Base-by-base conservation (phyloP, 208 protist species). In the Strigomonas oncopelti region DNA sequence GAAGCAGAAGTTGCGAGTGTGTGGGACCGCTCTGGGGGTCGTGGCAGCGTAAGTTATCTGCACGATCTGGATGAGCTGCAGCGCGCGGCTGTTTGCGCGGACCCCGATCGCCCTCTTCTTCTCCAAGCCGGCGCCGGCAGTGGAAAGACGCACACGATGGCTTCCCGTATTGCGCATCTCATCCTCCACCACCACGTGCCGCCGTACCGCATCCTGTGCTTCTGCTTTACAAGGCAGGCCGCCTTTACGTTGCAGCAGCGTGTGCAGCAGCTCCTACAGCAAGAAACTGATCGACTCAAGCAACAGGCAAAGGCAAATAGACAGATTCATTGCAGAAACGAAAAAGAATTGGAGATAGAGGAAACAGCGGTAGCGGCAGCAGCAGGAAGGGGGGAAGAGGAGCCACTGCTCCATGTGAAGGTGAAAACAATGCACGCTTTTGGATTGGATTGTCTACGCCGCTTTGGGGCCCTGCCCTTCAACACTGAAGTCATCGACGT, bases 121-220 rank as follows among this genome's bases (percentile, higher is more conserved):
- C 65, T 96, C 1, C 73, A 89, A 34, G 90, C 90, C 7, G 90
- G 90, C 13, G 87, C 90, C 0, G 90, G 90, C n/a, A 93, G 87
- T 57, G 90, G 90, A 20, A 96, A 96, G 58, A 96, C 90, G 45
- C 87, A 91, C 64, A 92, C 90, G 29, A 92, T 96, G 81, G 87
- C 87, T 0, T 72, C 71, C 22, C 87, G 90, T 24, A 83, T 96
- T 22, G 87, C 79, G 5, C 84, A 75, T 53, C 63, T 93, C 2
- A 29, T 64, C 38, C 67, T 96, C 56, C 31, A 77, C 31, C 55
- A 52, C 9, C 76, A 74, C 31, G 83, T 96, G n/a, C 73, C 80
- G n/a, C 67, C 84, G 20, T 61, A 71, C n/a, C 25, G 65, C 32
- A 81, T 96, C 25, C 72, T 96, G n/a, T 85, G 81, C 25, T 81